Evolutionary conservation across 2,329 filamentous ascomycete genomes (phyloP).

Genomic region (Neonectria sp.): DNA sequence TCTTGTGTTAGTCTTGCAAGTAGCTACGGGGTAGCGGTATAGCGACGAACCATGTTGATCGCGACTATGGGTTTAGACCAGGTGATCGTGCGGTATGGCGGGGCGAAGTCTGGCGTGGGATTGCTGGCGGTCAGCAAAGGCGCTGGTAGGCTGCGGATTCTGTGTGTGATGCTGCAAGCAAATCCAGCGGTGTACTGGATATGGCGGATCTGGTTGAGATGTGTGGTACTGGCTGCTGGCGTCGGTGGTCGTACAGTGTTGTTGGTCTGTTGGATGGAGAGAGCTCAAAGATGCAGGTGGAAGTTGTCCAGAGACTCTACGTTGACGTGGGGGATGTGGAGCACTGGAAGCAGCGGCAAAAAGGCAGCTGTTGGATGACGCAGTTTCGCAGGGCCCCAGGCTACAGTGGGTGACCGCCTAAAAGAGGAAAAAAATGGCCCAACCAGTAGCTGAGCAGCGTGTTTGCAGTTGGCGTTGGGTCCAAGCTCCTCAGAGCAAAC

Average conservation of each 20-base stretch:
- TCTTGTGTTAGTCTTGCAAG: conserved; percentile 14
- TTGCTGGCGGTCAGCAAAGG: conserved; percentile 38
- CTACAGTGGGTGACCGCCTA: conserved; percentile 25
- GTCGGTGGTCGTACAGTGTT: conserved; percentile 16
- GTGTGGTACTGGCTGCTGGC: neutral
- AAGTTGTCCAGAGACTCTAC: conserved; percentile 32
- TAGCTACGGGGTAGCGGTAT: neutral
- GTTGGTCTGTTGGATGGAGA: conserved; percentile 17
- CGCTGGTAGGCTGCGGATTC: neutral
- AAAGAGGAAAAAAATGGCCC: conserved; percentile 19
- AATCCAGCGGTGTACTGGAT: neutral
- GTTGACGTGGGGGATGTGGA: conserved; percentile 40
- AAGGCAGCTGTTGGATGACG: conserved; percentile 55
- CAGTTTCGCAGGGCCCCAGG: conserved; percentile 43
- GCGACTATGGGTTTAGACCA: conserved; percentile 14
- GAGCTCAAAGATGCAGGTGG: conserved; percentile 32
- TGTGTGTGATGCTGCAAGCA: neutral
- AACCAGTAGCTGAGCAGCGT: conserved; percentile 27
- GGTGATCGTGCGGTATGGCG: conserved; percentile 27
- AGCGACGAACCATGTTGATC: conserved; percentile 41
- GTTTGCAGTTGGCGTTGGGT: conserved; percentile 16
- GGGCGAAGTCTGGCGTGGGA: conserved; percentile 15
- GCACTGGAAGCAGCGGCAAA: conserved; percentile 31
- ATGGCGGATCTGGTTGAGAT: neutral
- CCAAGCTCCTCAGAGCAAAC: conserved; percentile 37